phyloP scores from a whole-genome alignment of 2,329 filamentous ascomycete genomes.

The Fusarium compactum region DNA sequence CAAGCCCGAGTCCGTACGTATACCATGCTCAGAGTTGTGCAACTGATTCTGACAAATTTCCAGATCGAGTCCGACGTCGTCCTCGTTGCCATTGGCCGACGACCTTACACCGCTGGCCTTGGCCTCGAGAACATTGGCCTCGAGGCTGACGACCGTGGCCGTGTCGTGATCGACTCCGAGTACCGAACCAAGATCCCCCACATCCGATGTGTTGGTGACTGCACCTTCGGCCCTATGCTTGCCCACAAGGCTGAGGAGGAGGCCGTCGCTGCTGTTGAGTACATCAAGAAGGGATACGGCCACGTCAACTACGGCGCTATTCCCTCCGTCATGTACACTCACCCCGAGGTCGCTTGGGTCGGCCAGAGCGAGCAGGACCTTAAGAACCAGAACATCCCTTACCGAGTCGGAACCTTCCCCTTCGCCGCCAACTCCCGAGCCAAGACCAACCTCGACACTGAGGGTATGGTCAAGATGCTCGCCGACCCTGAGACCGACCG shows the following conservation, averaged over 20 bases:
- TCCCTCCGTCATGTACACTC: conserved; percentile 99
- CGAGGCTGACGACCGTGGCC: conserved; percentile 91
- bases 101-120: conserved; percentile 92
- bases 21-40: background rate
- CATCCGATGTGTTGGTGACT: conserved; percentile 96
- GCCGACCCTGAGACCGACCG: conserved; percentile 96
- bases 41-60: conserved; percentile 39
- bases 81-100: conserved; percentile 94
- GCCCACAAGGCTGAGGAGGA: conserved; percentile 99
- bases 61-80: conserved; percentile 95
- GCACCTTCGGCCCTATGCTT: conserved; percentile 98
- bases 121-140: conserved; percentile 94
- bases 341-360: conserved; percentile 98
- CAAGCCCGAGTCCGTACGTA: conserved; percentile 86
- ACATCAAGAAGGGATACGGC: conserved; percentile 96
- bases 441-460: conserved; percentile 97
- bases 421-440: conserved; percentile 98
- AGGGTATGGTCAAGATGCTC: conserved; percentile 97
- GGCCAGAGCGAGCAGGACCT: conserved; percentile 97
- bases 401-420: conserved; percentile 93
- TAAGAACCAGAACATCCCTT: conserved; percentile 89
- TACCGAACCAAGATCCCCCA: conserved; percentile 98
- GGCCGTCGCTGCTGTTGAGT: conserved; percentile 93
- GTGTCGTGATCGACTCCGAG: conserved; percentile 96
- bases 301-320: conserved; percentile 99